Evolutionary conservation across 108 stramenopile species (phyloP), one percentile per base, ranked within the genome.

Genomic region (Schizochytrium sp.): DNA sequence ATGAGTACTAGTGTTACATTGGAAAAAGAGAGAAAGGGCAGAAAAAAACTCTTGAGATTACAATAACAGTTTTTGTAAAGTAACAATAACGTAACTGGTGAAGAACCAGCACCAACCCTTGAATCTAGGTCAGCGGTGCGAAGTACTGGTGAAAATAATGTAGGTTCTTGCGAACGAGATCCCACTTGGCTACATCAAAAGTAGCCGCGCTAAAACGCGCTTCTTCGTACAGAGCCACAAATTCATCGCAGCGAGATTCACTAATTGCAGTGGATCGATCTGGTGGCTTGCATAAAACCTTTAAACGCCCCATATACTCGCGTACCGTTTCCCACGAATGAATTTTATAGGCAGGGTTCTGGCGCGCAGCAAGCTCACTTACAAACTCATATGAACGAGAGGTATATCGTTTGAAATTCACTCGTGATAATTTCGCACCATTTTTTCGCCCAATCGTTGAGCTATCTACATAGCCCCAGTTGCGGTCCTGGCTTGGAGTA

Each of bases 101-200:
- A 28, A 28, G 28, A 28, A 28, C 28, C 28, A 28, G 28, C 28
- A 0, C 28, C 28, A 28, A 28, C 28, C 28, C 28, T 28, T 28
- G 28, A 28, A 28, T 28, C 28, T 28, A 28, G 28, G 28, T 28
- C 0, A 28, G 64, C 28, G 64, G 64, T 44, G 64, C 64, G 55
- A 83, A 83, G 53, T 83, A 83, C 47, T 55, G 76, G 53, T 83
- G 76, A 83, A 83, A 83, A 53, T 83, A 83, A 42, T 83, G 50
- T 38, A 83, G 47, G 76, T 83, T 83, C 8, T 28, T 17, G 2
- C 76, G 76, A 10, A 83, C 76, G 50, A 55, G 76, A 49, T 83
- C 76, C 76, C 76, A 83, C 76, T 83, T 83, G 28, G 50, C 5
- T 10, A 53, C 5, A 42, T 83, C 76, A 28, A 83, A 83, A 83